Base-by-base conservation (phyloP, 768 basidiomycete genomes). In the Mycena galopus region DNA sequence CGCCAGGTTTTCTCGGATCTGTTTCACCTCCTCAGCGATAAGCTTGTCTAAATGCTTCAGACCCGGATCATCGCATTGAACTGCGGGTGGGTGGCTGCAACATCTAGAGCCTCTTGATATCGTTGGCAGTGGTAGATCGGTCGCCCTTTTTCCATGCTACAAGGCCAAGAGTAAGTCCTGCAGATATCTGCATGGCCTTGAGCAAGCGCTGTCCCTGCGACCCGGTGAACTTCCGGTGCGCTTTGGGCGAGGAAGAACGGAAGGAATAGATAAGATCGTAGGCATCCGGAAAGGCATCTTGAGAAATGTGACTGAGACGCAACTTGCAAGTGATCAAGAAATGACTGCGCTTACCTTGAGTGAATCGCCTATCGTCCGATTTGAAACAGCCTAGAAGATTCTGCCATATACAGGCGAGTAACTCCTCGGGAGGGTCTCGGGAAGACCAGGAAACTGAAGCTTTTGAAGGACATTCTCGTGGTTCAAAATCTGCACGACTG, bases 111-210 rank as follows among this genome's bases (percentile, higher is more conserved):
- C 64, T 81, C 81, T 14, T 75, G 72, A 64, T 83, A 82, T 6
- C 81, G 77, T 81, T 82, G 11, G 81, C 77, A 44, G 81, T 75
- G 1, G 81, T 82, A 4, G 80, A 71, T 11, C 82, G 79, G 59
- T 83, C 81, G 9, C 73, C 70, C 30, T 77, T 71, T 35, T 80
- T 78, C 81, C 81, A 82, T 3, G 82, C 81, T 17, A 82, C 42
- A 39, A 82, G 55, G 4, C 79, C 82, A 5, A 82, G 72, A n/a
- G 80, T 78, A 30, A 81, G 51, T 9, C 72, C 72, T 3, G 80
- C 80, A 2, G 75, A 75, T 25, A 82, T 77, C 44, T 82, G 80
- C 77, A 82, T 78, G 14, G 75, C 80, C 63, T 80, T 81, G n/a
- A 83, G 71, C 57, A 82, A 21, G 14, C 79, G 56, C 66, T 73